These are phyloP conservation scores for Solanum hybrid DNA, from an alignment of 305 asterid genomes.

Conservation along the genomic window DNA sequence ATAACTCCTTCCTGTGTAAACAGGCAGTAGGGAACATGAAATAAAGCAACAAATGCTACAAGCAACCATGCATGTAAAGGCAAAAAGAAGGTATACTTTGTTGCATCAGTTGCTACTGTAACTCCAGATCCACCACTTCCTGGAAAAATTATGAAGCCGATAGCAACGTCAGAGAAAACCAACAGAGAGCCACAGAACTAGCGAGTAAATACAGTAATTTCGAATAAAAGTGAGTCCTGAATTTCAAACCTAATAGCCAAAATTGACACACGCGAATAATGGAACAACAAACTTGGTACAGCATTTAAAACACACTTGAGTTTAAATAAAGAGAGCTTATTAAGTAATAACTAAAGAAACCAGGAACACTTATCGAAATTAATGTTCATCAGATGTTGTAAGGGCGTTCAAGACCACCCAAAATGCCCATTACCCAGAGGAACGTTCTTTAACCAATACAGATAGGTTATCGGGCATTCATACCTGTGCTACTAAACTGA, in stretches of 20 bases:
- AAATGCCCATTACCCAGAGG: background rate
- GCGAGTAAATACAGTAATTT: background rate
- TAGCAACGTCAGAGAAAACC: conserved; percentile 4
- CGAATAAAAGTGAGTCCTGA: background rate
- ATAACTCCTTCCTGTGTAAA: conserved; percentile 65
- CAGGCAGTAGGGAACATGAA: background rate
- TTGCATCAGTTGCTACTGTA: conserved; percentile 62
- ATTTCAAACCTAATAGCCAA: background rate
- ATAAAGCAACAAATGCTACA: background rate
- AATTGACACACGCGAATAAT: background rate
- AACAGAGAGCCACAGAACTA: background rate
- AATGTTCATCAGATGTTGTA: background rate
- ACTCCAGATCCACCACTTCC: conserved; percentile 55
- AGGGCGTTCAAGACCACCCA: background rate
- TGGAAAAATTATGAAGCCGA: conserved; percentile 25
- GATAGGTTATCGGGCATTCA: conserved; percentile 1
- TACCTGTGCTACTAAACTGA: conserved; percentile 43
- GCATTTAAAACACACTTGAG: background rate
- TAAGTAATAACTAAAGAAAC: background rate
- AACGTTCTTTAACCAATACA: background rate
- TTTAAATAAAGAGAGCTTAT: background rate
- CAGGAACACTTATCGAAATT: background rate
- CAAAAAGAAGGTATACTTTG: conserved; percentile 52
- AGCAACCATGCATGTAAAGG: conserved; percentile 6
- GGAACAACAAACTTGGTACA: background rate